phyloP scores from a whole-genome alignment of 345 rosid genomes.

The Lepidium didymum region DNA sequence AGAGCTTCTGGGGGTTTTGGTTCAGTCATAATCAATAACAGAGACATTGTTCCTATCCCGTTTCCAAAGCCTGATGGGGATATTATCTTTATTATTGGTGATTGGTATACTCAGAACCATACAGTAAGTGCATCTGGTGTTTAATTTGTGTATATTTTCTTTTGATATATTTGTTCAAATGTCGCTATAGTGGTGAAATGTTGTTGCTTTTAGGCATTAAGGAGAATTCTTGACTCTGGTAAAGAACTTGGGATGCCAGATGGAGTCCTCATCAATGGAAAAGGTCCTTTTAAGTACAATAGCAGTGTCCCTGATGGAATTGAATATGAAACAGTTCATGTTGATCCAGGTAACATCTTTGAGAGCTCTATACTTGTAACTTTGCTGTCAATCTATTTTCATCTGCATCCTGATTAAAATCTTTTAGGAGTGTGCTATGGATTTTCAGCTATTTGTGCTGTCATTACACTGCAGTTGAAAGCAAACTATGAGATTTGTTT shows the following conservation, averaged over 20 bases:
- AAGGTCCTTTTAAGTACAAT: constrained; percentile 82
- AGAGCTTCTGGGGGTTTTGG: constrained; percentile 97
- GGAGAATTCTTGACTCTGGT: constrained; percentile 65
- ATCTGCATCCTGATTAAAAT: background rate
- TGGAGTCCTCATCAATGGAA: constrained; percentile 93
- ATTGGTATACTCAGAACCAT: constrained; percentile 83
- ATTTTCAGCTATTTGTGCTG: background rate
- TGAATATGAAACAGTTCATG: constrained; percentile 53
- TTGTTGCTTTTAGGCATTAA: constrained; percentile 49
- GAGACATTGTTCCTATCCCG: constrained; percentile 50
- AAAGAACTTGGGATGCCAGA: constrained; percentile 90
- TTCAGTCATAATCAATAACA: constrained; percentile 58
- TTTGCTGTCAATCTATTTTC: background rate
- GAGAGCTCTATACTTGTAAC: background rate
- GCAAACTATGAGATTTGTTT: background rate
- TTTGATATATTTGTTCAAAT: background rate
- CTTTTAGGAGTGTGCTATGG: background rate
- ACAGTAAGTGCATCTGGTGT: constrained; percentile 42
- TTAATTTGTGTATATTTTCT: background rate
- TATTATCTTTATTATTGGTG: constrained; percentile 64
- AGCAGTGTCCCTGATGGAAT: constrained; percentile 72
- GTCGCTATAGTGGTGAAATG: background rate
- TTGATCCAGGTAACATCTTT: constrained; percentile 58
- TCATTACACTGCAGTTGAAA: background rate
- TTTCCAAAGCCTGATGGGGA: constrained; percentile 75